phyloP scores from a whole-genome alignment of 768 basidiomycete species.

The Pisolithus microcarpus region DNA sequence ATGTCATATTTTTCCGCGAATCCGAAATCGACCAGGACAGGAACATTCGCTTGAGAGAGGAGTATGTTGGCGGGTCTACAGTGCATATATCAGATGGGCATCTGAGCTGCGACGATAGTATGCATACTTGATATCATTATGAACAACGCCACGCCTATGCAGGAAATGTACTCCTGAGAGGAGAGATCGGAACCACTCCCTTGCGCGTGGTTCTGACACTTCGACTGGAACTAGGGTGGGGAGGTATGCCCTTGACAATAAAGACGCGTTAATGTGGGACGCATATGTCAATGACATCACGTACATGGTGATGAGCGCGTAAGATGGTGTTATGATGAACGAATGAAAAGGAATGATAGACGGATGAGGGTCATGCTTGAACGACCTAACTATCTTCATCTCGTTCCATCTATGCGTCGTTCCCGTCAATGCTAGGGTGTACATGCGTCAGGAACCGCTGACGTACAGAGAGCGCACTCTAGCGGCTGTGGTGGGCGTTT shows the following conservation, averaged over 20 bases:
- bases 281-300: slow-evolving; percentile 24
- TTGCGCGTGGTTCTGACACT: slow-evolving; percentile 71
- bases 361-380: slow-evolving; percentile 82
- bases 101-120: not conserved
- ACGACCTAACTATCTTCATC: slow-evolving; percentile 88
- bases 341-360: slow-evolving; percentile 90
- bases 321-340: slow-evolving; percentile 88
- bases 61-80: slow-evolving; percentile 88
- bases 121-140: slow-evolving; percentile 89
- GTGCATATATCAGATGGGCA: not conserved
- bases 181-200: slow-evolving; percentile 75
- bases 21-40: slow-evolving; percentile 92
- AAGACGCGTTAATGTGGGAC: slow-evolving; percentile 7
- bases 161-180: slow-evolving; percentile 83
- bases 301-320: slow-evolving; percentile 88
- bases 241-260: slow-evolving; percentile 64
- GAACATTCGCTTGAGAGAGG: slow-evolving; percentile 66
- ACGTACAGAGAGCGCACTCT: slow-evolving; percentile 82
- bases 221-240: slow-evolving; percentile 85
- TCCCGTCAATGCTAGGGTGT: not conserved
- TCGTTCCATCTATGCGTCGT: slow-evolving; percentile 76
- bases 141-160: slow-evolving; percentile 76
- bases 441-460: not conserved
- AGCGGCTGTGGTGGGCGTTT: slow-evolving; percentile 79
- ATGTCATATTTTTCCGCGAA: slow-evolving; percentile 86